Base-by-base conservation (phyloP, 306 rosid genomes). In the Neltuma alba region DNA sequence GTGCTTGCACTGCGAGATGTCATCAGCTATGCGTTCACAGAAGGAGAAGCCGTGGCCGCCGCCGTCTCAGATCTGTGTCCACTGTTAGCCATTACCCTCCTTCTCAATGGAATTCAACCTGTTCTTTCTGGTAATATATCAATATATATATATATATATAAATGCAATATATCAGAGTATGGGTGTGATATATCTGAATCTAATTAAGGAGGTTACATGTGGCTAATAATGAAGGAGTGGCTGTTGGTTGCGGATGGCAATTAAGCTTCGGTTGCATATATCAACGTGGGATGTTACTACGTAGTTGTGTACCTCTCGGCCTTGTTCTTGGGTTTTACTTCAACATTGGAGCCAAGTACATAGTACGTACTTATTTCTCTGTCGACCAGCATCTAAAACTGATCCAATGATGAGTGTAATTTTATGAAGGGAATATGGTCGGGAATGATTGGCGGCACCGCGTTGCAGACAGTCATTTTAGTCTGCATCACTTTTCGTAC, bases 161-260 rank as follows among this genome's bases (percentile, higher is more conserved):
- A n/a, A n/a, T n/a, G n/a, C n/a, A n/a, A n/a, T n/a, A n/a, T n/a
- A n/a, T n/a, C n/a, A n/a, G n/a, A n/a, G n/a, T n/a, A n/a, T n/a
- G n/a, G n/a, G n/a, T n/a, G n/a, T n/a, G n/a, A n/a, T n/a, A n/a
- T n/a, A n/a, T n/a, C n/a, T n/a, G n/a, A n/a, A n/a, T n/a, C n/a
- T n/a, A n/a, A 5, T 42, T 11, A 1, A 42, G 5, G 50, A 2
- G 50, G 50, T 44, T 44, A 44, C 20, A 13, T 44, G 6, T 50
- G 60, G 30, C 18, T 44, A 14, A 41, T 41, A 44, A 20, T 36
- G 71, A 65, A 65, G 71, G 71, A 9, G 71, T 65, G 71, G 71
- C 71, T 37, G 71, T 65, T 36, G 71, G 71, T n/a, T 65, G 71
- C 44, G 71, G 71, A 65, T 65, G 71, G 71, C 71, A 65, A n/a